phyloP scores from a whole-genome alignment of 345 rosid species.

The Bruguiera sexangula region DNA sequence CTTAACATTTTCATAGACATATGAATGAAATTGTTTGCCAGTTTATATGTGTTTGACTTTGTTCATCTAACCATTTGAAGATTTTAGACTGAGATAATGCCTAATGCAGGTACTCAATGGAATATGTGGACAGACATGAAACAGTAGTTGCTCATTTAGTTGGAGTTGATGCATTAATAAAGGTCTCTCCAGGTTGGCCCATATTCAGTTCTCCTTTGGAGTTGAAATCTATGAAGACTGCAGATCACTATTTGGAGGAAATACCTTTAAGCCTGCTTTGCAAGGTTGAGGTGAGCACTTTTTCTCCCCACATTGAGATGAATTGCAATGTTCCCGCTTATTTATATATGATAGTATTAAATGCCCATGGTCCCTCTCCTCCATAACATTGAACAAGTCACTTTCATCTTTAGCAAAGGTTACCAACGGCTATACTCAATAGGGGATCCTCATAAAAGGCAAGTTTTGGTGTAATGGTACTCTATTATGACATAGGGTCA shows the following conservation, averaged over 20 bases:
- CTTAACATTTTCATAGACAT: background rate
- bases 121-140: slow-evolving; percentile 68
- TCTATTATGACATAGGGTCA: no score
- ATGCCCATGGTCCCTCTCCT: no score
- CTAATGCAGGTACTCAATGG: slow-evolving; percentile 55
- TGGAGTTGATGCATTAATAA: slow-evolving; percentile 57
- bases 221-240: slow-evolving; percentile 46
- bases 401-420: no score
- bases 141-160: slow-evolving; percentile 55
- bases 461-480: no score
- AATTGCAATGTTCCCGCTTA: background rate
- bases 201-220: slow-evolving; percentile 41
- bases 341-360: background rate
- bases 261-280: slow-evolving; percentile 51
- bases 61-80: background rate
- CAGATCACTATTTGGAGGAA: slow-evolving; percentile 42
- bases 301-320: background rate
- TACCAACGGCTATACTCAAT: no score
- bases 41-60: background rate
- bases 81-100: slow-evolving; percentile 11
- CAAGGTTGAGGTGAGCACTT: slow-evolving; percentile 56
- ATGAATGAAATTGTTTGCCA: no score
- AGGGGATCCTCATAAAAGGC: no score
- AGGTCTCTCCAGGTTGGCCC: slow-evolving; percentile 76
- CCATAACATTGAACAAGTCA: no score